Base-by-base conservation (phyloP, 2,329 filamentous ascomycete genomes). In the Paracamarosporium sp. region DNA sequence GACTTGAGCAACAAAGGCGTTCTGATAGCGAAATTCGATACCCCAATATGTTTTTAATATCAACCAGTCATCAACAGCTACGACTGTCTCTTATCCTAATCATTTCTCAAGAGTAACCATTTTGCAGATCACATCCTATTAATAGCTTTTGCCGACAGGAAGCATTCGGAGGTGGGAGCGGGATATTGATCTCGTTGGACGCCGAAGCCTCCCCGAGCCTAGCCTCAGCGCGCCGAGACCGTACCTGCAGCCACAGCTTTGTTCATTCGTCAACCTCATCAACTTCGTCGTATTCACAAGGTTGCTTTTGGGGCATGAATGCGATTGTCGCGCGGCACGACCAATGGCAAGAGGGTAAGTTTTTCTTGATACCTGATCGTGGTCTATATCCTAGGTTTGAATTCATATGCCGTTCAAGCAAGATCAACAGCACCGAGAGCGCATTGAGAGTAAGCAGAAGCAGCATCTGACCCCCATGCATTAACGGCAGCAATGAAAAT, bases 1-100 rank as follows among this genome's bases (percentile, higher is more conserved):
- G 15, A 20, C 17, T 28, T 27, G 24, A 33, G 25, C 40, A 38
- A 5, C 7, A 8, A 40, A 28, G 33, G 47, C 24, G 33, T 50
- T 50, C 24, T 20, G 24, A 30, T 40, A 40, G 47, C 47, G 47
- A 50, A 28, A 38, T 40, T 24, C 33, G 47, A 50, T 50, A 50
- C 47, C 47, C 47, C 22, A n/a, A 31, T 7, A 30, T 28, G 13
- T 17, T 50, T 40, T 28, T 9, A 22, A 5, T 28, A 25, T n/a
- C 41, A 27, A 44, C n/a, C 41, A 5, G 22, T 24, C 17, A 5
- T 8, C 5, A 22, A 22, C 38, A 12, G 17, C 38, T 13, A 36
- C 12, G 33, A n/a, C n/a, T n/a, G n/a, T n/a, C n/a, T n/a, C n/a
- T n/a, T n/a, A n/a, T n/a, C n/a, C n/a, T n/a, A n/a, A n/a, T n/a